phyloP scores from a whole-genome alignment of 768 basidiomycete species.

The Tephrocybe rancida region DNA sequence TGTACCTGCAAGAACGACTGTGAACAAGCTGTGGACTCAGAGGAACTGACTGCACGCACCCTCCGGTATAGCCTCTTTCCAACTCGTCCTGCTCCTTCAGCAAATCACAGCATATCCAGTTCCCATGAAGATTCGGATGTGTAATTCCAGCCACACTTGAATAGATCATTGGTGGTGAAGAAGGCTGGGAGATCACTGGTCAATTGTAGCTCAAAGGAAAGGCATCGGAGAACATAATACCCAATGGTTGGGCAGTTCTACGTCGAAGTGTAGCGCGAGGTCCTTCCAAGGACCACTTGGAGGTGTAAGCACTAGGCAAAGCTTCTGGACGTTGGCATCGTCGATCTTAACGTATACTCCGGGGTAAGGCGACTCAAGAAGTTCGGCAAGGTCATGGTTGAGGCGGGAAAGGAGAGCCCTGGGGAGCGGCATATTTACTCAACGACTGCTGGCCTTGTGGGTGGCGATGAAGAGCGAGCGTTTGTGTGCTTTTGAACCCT shows the following conservation, averaged over 20 bases:
- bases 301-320: slow-evolving; percentile 47
- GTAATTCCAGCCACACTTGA: slow-evolving; percentile 36
- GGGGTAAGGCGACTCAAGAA: slow-evolving; percentile 43
- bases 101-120: slow-evolving; percentile 46
- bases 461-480: background rate
- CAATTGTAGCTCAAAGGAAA: background rate
- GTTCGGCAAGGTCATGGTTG: slow-evolving; percentile 41
- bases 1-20: slow-evolving; percentile 28
- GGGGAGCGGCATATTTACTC: slow-evolving; percentile 12
- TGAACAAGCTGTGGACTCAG: background rate
- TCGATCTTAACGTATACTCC: slow-evolving; percentile 43
- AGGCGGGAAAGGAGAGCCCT: slow-evolving; percentile 36
- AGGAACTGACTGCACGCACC: slow-evolving; percentile 21
- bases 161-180: slow-evolving; percentile 33
- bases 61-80: slow-evolving; percentile 37
- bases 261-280: slow-evolving; percentile 42
- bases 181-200: slow-evolving; percentile 29
- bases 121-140: slow-evolving; percentile 43
- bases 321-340: slow-evolving; percentile 41
- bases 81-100: slow-evolving; percentile 29
- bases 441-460: background rate
- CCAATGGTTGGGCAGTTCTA: slow-evolving; percentile 40
- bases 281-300: slow-evolving; percentile 47
- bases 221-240: slow-evolving; percentile 23
- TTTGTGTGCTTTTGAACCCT: slow-evolving; percentile 10